Base-by-base conservation (phyloP, 129 eudicot species). In the Logfia minima region DNA sequence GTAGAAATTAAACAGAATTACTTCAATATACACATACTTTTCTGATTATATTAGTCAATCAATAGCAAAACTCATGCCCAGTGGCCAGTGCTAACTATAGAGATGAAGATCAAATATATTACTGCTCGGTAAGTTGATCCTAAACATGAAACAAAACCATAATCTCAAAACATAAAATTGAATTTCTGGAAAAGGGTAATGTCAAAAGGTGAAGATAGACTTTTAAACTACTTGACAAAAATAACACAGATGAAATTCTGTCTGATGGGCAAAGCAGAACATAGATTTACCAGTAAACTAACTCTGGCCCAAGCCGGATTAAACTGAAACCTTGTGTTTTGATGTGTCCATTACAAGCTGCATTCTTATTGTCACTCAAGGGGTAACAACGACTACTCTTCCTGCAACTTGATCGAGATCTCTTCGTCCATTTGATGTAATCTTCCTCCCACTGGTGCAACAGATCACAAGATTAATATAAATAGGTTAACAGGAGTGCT, bases 371-470 rank as follows among this genome's bases (percentile, higher is more conserved):
- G 37, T 71, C 59, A 66, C 69, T 84, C 80, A 87, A 67, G 82
- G 78, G 48, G 85, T 65, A 79, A 76, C 84, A n/a, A 80, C 87
- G 0, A 77, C 85, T 62, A 86, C 80, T 60, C 83, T 83, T 80
- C 89, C 87, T 17, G 89, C 87, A 68, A 86, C 87, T 68, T 86
- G 89, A 58, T 86, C 87, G 55, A 86, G 89, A 77, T 86, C 89
- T 56, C 89, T 65, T 76, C 80, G 86, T 28, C 89, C 89, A 41
- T 67, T 83, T 22, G 83, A 79, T 68, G 87, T 83, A 75, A 86
- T 86, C 70, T 77, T 86, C 52, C 89, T 81, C 53, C 87, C 87
- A 72, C 89, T 82, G 77, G 0, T 26, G 29, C 28, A 26, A 19
- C 74, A 5, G 45, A 76, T 45, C 14, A 80, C 10, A 8, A 51